These are phyloP conservation scores for Grosmannia penicillata DNA, from an alignment of 2,329 filamentous ascomycete species.

Conservation along the genomic window DNA sequence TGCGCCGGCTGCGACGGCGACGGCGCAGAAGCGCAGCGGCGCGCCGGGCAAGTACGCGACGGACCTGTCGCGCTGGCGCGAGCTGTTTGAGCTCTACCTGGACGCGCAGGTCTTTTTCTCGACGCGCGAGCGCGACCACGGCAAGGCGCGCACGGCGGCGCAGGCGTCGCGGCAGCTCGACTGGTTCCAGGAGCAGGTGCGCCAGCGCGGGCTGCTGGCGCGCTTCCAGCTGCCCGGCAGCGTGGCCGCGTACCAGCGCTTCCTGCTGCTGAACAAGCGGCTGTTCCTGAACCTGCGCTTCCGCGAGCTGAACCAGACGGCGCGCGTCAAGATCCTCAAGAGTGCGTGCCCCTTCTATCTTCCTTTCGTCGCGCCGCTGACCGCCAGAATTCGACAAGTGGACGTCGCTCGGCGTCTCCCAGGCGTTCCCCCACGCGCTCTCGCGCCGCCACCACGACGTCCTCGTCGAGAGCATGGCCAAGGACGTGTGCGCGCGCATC, in stretches of 20 bases:
- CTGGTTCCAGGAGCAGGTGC: conserved; percentile 57
- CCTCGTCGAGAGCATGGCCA: conserved; percentile 54
- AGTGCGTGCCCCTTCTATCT: conserved; percentile 36
- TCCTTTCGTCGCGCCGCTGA: no score
- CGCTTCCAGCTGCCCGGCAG: conserved; percentile 55
- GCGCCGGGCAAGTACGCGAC: conserved; percentile 17
- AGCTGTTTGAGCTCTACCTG: conserved; percentile 69
- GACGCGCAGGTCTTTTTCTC: conserved; percentile 75
- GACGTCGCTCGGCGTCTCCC: conserved; percentile 56
- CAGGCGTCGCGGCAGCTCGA: conserved; percentile 53
- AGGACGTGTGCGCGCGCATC: conserved; percentile 61
- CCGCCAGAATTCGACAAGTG: conserved; percentile 67
- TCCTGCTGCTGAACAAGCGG: conserved; percentile 56
- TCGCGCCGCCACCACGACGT: conserved; percentile 46
- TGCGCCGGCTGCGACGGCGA: conserved; percentile 39
- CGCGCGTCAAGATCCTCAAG: conserved; percentile 73
- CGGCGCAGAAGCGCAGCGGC: conserved; percentile 20
- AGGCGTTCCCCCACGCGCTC: conserved; percentile 44
- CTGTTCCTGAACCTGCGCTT: conserved; percentile 73
- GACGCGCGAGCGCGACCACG: conserved; percentile 55
- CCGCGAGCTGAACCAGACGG: conserved; percentile 67
- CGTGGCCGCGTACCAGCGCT: conserved; percentile 47
- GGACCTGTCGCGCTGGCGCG: conserved; percentile 62
- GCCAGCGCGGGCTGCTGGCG: conserved; percentile 40
- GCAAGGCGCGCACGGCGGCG: conserved; percentile 43